These are phyloP conservation scores for Cystofilobasidium macerans DNA, from an alignment of 768 basidiomycete species.

Conservation along the genomic window DNA sequence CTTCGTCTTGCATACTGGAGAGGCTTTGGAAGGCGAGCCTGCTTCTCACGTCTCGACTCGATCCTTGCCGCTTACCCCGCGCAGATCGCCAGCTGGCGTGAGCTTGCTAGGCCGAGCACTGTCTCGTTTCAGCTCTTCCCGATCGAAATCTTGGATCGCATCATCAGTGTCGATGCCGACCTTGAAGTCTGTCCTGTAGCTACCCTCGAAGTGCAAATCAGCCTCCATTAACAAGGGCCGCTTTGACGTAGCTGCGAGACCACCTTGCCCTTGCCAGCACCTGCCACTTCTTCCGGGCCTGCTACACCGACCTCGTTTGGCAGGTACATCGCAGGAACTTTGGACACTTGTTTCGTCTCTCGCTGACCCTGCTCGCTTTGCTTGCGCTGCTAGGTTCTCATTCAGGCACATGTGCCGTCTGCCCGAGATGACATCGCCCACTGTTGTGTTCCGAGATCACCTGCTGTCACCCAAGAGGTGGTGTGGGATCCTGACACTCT, in stretches of 20 bases:
- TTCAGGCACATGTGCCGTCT: neutral
- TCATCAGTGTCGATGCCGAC: neutral
- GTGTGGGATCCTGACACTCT: too few relatives aligned
- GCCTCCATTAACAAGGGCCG: too few relatives aligned
- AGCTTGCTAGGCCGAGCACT: neutral
- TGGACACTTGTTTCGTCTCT: neutral
- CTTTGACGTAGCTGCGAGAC: constrained; percentile 1
- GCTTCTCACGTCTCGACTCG: too few relatives aligned
- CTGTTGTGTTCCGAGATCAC: too few relatives aligned
- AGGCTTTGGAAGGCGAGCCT: too few relatives aligned
- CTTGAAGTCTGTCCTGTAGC: neutral
- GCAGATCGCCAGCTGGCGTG: neutral
- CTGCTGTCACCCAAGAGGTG: too few relatives aligned
- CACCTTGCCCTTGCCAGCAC: neutral
- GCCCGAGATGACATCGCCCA: too few relatives aligned
- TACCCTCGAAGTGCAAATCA: too few relatives aligned
- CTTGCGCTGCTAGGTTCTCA: neutral
- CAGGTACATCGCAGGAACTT: neutral
- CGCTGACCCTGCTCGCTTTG: neutral
- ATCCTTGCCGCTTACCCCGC: neutral
- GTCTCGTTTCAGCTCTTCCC: neutral
- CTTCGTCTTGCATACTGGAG: too few relatives aligned
- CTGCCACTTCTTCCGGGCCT: neutral
- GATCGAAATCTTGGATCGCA: neutral
- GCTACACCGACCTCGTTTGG: constrained; percentile 5